Percentiles rank a stretch among this genome's conserved stretches.
Evolutionary conservation across 2,329 filamentous ascomycete species (phyloP).

Genomic region (Aspergillus alliaceus): DNA sequence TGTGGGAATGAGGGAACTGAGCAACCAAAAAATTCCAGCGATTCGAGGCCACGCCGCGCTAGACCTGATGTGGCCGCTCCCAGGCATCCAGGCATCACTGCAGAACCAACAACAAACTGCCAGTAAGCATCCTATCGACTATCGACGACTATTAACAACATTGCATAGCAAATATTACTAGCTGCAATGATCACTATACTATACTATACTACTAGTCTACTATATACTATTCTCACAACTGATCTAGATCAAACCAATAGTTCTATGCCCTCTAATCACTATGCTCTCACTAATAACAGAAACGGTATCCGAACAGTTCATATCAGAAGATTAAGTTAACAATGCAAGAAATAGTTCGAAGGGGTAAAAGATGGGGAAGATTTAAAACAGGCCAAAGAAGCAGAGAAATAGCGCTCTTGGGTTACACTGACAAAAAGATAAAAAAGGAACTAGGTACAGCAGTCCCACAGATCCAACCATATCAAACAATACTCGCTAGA

Average conservation of each 20-base stretch:
- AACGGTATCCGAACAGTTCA: slow-evolving; percentile 27
- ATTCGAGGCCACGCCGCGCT: slow-evolving; percentile 16
- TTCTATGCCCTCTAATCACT: slow-evolving; percentile 1
- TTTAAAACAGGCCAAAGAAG: neutral
- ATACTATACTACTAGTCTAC: no score
- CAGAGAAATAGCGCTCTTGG: neutral
- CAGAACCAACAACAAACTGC: neutral
- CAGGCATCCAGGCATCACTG: slow-evolving; percentile 11
- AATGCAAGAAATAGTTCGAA: slow-evolving; percentile 1
- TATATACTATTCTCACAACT: no score
- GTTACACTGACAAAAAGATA: slow-evolving; percentile 1
- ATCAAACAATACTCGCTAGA: neutral
- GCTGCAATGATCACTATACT: no score
- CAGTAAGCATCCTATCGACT: no score
- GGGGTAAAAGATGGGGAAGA: no score
- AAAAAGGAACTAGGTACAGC: slow-evolving; percentile 1
- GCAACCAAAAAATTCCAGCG: slow-evolving; percentile 15
- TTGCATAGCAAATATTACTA: no score
- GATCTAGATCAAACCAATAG: slow-evolving; percentile 4
- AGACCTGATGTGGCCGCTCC: slow-evolving; percentile 13
- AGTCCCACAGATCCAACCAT: neutral
- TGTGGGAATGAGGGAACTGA: slow-evolving; percentile 6
- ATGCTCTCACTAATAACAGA: slow-evolving; percentile 18
- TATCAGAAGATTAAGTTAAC: slow-evolving; percentile 5
- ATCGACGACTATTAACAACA: no score